These are phyloP conservation scores for Magnusiomyces magnusii DNA, from an alignment of 1,139 yeast genomes.

Conservation along the genomic window DNA sequence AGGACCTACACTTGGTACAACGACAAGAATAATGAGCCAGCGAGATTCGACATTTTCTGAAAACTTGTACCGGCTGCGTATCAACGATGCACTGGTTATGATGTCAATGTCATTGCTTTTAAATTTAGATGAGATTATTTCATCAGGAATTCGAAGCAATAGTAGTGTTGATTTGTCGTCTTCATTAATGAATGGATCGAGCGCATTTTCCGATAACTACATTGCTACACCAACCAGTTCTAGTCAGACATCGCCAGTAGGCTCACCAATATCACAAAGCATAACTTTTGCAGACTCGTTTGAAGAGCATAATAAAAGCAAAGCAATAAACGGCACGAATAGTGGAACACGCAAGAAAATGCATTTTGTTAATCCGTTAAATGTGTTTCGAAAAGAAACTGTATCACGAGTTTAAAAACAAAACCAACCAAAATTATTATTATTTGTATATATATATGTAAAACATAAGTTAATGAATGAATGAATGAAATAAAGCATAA, in stretches of 20 bases:
- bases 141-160: background rate
- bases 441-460: no score
- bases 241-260: background rate
- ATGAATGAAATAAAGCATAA: background rate
- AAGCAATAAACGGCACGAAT: background rate
- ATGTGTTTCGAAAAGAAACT: background rate
- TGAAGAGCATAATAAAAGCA: background rate
- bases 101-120: constrained; percentile 1
- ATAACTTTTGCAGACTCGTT: background rate
- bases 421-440: background rate
- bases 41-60: background rate
- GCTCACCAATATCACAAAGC: background rate
- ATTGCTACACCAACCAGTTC: background rate
- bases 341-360: background rate
- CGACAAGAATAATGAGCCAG: background rate
- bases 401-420: background rate
- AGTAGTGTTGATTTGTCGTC: background rate
- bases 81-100: constrained; percentile 1
- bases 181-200: background rate
- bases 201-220: background rate
- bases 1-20: background rate
- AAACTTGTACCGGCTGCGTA: background rate
- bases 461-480: no score
- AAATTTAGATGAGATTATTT: background rate
- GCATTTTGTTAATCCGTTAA: background rate